Evolutionary conservation across 1,284 basidiomycete species (phyloP), one percentile per base, ranked within the genome.

Genomic region (Ceratobasidium papillatum): DNA sequence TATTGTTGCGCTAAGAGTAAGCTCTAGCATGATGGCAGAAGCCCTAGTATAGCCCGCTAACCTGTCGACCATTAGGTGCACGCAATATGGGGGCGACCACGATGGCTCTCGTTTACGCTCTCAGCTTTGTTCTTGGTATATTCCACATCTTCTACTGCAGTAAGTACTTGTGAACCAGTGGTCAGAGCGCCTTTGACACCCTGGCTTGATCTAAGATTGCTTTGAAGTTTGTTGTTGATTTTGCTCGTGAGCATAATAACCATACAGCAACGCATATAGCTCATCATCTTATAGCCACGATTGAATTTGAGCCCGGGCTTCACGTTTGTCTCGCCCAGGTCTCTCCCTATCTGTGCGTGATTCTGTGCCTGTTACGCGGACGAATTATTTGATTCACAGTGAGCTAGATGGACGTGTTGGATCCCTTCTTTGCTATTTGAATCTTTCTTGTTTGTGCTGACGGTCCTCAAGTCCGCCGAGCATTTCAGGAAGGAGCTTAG

Each of bases 361-460:
- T 54, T n/a, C 11, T 41, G 19, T 38, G 3, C 47, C 17, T 25
- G 47, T 22, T 5, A 4, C 30, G 7, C 27, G 22, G 43, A 65
- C 8, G n/a, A 49, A 49, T 14, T 17, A 14, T 49, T 49, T 49
- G 7, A 34, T 22, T 65, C 27, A 27, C 9, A 51, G 25, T 19
- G 7, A 8, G 4, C 7, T 45, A 65, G 63, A 17, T 65, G 66
- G 75, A 56, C 54, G n/a, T 71, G 66, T 22, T 76, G 69, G 69
- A 25, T 74, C 9, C 75, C 75, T 4, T 49, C 71, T 9, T 61
- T 76, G 43, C 22, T 59, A 12, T 76, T 74, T 32, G 75, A 76
- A 61, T 52, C 63, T 22, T 41, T 74, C 36, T 56, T 76, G 1
- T 76, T 76, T 47, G 47, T 19, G 1, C 19, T 76, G 36, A 68